A percentile compares a stretch with the other conserved stretches of the same genome.
phyloP scores from a whole-genome alignment of 2,329 filamentous ascomycete species.

The Colletotrichum salicis region DNA sequence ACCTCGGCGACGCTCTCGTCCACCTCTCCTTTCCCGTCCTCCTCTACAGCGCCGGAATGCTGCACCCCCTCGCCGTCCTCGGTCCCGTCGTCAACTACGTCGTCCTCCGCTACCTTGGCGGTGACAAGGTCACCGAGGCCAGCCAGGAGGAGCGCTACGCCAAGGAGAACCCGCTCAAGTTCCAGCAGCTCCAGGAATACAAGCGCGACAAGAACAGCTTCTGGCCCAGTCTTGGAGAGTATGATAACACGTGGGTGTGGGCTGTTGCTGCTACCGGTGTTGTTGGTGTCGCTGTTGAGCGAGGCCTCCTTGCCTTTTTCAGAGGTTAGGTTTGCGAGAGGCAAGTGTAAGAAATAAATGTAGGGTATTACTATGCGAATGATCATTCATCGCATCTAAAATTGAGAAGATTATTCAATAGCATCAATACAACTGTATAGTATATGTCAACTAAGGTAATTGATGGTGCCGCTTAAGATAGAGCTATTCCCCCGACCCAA shows the following conservation, averaged over 20 bases:
- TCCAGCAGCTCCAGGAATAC: slow-evolving; percentile 63
- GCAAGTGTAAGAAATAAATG: not conserved
- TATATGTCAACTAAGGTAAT: no score
- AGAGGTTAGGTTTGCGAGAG: not conserved
- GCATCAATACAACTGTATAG: not conserved
- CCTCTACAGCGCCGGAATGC: slow-evolving; percentile 64
- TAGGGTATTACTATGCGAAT: not conserved
- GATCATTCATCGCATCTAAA: not conserved
- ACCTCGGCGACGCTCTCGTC: slow-evolving; percentile 68
- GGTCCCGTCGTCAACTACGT: slow-evolving; percentile 68
- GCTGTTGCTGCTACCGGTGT: slow-evolving; percentile 60
- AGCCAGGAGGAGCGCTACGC: slow-evolving; percentile 64
- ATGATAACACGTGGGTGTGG: slow-evolving; percentile 67
- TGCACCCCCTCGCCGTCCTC: slow-evolving; percentile 64
- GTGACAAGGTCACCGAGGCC: slow-evolving; percentile 65
- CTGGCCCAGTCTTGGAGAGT: slow-evolving; percentile 63
- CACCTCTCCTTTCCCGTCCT: slow-evolving; percentile 69
- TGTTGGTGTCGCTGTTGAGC: slow-evolving; percentile 59
- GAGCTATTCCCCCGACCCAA: no score
- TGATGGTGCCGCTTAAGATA: no score
- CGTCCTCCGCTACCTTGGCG: slow-evolving; percentile 66
- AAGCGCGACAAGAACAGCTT: slow-evolving; percentile 67
- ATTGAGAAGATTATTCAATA: not conserved
- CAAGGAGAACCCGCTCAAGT: slow-evolving; percentile 60
- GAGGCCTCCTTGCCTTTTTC: slow-evolving; percentile 24